Evolutionary conservation across 139 green algal genomes (phyloP).

Genomic region (Dunaliella primolecta): DNA sequence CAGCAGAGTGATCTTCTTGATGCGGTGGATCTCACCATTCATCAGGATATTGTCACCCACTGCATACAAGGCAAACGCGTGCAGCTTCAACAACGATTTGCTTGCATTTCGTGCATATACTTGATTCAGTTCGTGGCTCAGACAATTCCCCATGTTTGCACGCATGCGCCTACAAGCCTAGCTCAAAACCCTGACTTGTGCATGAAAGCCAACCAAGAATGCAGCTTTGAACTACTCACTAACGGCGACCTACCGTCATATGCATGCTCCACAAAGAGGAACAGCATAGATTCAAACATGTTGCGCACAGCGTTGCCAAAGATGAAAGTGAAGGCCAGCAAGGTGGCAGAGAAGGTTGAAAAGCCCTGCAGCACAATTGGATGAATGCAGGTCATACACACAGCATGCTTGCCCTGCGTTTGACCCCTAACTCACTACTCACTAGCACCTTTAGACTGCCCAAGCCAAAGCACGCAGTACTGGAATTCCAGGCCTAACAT

Average conservation of each 20-base stretch:
- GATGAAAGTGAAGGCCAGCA: constrained; percentile 54
- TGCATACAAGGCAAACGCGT: neutral
- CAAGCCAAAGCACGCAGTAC: too few species aligned
- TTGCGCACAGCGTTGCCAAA: constrained; percentile 50
- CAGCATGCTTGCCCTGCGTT: too few species aligned
- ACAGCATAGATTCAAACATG: constrained; percentile 53
- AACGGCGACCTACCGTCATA: constrained; percentile 30
- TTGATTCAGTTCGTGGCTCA: neutral
- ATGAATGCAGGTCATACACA: neutral
- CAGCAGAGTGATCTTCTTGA: constrained; percentile 39
- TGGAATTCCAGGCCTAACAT: too few species aligned
- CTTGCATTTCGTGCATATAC: too few species aligned
- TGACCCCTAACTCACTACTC: too few species aligned
- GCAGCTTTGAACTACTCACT: too few species aligned
- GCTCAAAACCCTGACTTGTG: too few species aligned
- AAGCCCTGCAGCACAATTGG: constrained; percentile 46
- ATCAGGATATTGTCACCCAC: constrained; percentile 32
- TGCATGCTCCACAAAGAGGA: constrained; percentile 47
- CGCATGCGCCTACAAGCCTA: too few species aligned
- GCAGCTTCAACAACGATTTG: too few species aligned
- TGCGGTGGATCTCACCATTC: constrained; percentile 22
- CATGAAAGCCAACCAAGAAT: too few species aligned
- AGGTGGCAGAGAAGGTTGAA: constrained; percentile 44
- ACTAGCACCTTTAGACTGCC: too few species aligned
- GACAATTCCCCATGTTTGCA: neutral